phyloP scores from a whole-genome alignment of 176 grass and related monocot species.

The Pontederia paniculata region DNA sequence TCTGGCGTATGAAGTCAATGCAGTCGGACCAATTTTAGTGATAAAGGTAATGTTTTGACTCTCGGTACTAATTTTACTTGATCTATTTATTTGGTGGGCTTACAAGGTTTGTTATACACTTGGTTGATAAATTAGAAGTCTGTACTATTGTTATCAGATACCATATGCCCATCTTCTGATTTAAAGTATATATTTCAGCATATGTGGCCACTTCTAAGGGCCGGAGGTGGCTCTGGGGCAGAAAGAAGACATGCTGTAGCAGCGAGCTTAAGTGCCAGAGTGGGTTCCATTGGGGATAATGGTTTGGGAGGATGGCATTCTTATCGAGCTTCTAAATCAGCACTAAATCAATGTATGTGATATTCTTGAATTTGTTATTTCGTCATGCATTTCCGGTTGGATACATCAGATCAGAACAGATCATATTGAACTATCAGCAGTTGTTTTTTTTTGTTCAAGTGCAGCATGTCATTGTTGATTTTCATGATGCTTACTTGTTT shows the following conservation, averaged over 20 bases:
- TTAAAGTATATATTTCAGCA: constrained; percentile 26
- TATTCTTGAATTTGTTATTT: not conserved
- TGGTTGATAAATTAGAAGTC: not conserved
- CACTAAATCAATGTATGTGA: constrained; percentile 67
- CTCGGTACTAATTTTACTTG: not conserved
- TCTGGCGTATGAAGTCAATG: constrained; percentile 70
- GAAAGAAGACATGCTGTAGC: constrained; percentile 48
- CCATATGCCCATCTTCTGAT: not conserved
- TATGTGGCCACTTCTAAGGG: constrained; percentile 58
- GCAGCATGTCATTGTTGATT: not conserved
- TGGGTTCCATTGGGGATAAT: constrained; percentile 77
- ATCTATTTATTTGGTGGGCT: not conserved
- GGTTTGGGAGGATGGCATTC: constrained; percentile 79
- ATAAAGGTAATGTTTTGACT: constrained; percentile 40
- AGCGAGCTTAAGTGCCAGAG: constrained; percentile 73
- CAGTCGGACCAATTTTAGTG: constrained; percentile 58
- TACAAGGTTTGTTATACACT: not conserved
- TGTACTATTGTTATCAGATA: not conserved
- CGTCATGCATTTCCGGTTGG: not conserved
- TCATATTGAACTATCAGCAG: not conserved
- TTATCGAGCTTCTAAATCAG: constrained; percentile 82
- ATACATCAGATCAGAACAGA: too few relatives aligned
- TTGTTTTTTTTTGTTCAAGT: not conserved
- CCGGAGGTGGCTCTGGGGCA: constrained; percentile 33
- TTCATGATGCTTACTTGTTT: too few relatives aligned